phyloP scores from a whole-genome alignment of 2,329 filamentous ascomycete species.

The Dactylellina haptotyla region DNA sequence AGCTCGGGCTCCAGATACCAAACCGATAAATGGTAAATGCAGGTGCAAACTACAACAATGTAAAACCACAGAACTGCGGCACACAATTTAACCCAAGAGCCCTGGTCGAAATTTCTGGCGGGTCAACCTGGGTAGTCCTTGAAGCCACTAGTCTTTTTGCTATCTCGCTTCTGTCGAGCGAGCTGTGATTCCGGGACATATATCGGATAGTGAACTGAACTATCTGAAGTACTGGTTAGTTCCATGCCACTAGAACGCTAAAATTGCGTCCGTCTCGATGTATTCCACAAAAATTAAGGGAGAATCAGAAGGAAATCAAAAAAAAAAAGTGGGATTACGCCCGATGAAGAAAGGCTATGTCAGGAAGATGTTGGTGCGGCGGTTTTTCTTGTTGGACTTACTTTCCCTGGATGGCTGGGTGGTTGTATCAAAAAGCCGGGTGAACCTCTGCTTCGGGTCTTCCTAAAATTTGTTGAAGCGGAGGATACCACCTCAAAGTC shows the following conservation, averaged over 20 bases:
- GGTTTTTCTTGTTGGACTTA: conserved; percentile 54
- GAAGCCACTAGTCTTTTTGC: conserved; percentile 29
- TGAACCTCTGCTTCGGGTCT: conserved; percentile 51
- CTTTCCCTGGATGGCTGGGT: conserved; percentile 45
- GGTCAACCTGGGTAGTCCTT: conserved; percentile 21
- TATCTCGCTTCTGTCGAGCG: conserved; percentile 46
- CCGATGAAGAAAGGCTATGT: conserved; percentile 44
- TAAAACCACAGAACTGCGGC: conserved; percentile 21
- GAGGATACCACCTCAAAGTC: conserved; percentile 44
- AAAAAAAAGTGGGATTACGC: conserved; percentile 31
- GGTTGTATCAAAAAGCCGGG: conserved; percentile 52
- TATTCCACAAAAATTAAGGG: conserved; percentile 25
- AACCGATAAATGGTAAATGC: conserved; percentile 47
- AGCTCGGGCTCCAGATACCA: conserved; percentile 38
- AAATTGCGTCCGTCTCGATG: conserved; percentile 44
- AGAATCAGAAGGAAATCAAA: too few species aligned
- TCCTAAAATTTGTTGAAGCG: conserved; percentile 50
- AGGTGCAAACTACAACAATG: conserved; percentile 24
- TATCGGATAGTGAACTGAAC: conserved; percentile 37
- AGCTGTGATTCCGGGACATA: conserved; percentile 44
- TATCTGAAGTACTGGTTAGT: conserved; percentile 29
- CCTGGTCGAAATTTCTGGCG: conserved; percentile 15
- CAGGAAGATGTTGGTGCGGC: conserved; percentile 48
- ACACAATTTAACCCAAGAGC: conserved; percentile 44
- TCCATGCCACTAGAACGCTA: conserved; percentile 44